phyloP scores from a whole-genome alignment of 2,329 filamentous ascomycete species.

The Claviceps spartinae region DNA sequence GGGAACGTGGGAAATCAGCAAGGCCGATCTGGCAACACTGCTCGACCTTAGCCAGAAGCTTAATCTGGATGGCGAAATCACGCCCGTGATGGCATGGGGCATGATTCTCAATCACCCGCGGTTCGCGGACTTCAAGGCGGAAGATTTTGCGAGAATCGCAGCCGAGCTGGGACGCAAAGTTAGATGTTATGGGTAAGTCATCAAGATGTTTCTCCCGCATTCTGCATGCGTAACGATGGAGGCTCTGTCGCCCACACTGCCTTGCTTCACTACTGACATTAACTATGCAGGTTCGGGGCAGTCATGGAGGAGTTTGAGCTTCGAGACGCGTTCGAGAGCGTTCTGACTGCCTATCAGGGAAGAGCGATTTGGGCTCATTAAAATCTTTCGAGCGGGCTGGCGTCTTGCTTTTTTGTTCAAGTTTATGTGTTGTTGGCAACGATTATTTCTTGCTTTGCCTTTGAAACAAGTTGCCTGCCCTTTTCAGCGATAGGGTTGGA shows the following conservation, averaged over 20 bases:
- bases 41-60: slow-evolving; percentile 73
- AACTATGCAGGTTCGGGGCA: slow-evolving; percentile 39
- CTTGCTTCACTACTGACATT: not conserved
- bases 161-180: slow-evolving; percentile 68
- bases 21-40: slow-evolving; percentile 64
- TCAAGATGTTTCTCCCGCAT: not conserved
- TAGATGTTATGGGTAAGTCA: slow-evolving; percentile 75
- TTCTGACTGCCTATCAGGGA: slow-evolving; percentile 21
- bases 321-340: slow-evolving; percentile 60
- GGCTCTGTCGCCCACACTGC: not conserved
- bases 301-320: slow-evolving; percentile 58
- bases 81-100: slow-evolving; percentile 89
- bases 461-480: not conserved
- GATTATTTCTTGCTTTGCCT: not conserved
- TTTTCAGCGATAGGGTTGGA: not conserved
- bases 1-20: slow-evolving; percentile 68
- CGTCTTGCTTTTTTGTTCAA: not conserved
- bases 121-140: slow-evolving; percentile 47
- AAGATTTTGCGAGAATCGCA: slow-evolving; percentile 60
- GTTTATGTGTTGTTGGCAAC: not conserved
- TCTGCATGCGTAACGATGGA: not conserved
- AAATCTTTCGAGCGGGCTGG: not conserved
- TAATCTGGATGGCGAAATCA: slow-evolving; percentile 79
- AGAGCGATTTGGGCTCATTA: slow-evolving; percentile 8
- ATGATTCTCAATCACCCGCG: slow-evolving; percentile 62